These are phyloP conservation scores for Salix viminalis DNA, from an alignment of 345 rosid species.

Conservation along the genomic window DNA sequence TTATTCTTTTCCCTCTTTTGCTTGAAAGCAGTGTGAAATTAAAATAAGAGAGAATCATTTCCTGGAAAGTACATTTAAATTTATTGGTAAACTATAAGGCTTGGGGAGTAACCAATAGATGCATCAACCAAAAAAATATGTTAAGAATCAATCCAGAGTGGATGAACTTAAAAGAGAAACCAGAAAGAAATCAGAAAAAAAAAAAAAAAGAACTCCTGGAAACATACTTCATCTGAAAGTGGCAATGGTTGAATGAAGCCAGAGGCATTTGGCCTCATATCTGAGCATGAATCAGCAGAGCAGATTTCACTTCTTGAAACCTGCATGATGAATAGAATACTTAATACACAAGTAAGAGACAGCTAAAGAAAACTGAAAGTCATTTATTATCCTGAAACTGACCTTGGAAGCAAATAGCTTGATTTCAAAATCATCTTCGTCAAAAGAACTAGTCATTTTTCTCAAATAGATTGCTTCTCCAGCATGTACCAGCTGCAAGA, in stretches of 20 bases:
- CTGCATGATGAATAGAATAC: constrained; percentile 17
- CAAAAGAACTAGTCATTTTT: constrained; percentile 44
- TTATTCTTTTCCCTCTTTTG: neutral
- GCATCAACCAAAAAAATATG: neutral
- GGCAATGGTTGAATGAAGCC: constrained; percentile 23
- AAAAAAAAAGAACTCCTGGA: constrained; percentile 2
- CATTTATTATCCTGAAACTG: constrained; percentile 16
- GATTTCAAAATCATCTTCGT: constrained; percentile 51
- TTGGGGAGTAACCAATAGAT: neutral
- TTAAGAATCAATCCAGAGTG: neutral
- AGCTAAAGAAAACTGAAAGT: constrained; percentile 11
- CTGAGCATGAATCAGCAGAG: constrained; percentile 24
- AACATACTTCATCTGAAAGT: constrained; percentile 30
- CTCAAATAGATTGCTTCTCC: constrained; percentile 53
- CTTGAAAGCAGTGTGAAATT: neutral
- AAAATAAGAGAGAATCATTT: neutral
- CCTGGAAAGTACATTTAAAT: neutral
- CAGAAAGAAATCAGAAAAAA: neutral
- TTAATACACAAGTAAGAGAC: constrained; percentile 10
- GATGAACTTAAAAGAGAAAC: neutral
- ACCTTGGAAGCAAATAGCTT: constrained; percentile 53
- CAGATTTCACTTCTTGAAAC: constrained; percentile 35
- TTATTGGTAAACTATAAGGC: neutral
- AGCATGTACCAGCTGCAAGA: constrained; percentile 54
- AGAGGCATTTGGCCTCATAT: constrained; percentile 26